These are phyloP conservation scores for Neopestalotiopsis clavispora DNA, from an alignment of 2,329 filamentous ascomycete species.

Conservation along the genomic window DNA sequence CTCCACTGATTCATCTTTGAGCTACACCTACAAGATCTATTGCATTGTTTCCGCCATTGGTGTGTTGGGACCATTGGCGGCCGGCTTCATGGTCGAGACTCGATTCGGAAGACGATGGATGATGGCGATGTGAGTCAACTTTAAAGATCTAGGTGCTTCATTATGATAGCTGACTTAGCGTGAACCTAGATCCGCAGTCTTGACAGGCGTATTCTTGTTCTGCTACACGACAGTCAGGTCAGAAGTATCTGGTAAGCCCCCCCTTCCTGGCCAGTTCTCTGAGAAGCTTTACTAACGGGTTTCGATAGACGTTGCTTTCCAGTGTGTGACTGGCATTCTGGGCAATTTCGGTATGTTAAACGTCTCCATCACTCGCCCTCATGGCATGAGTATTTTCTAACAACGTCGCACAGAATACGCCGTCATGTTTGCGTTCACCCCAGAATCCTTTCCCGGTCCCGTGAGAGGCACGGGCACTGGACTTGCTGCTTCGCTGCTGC, in stretches of 20 bases:
- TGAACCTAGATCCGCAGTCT: constrained; percentile 35
- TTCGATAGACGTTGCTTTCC: constrained; percentile 39
- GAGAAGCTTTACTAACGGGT: background rate
- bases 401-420: constrained; percentile 35
- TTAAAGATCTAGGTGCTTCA: too few relatives aligned
- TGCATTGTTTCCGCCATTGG: constrained; percentile 43
- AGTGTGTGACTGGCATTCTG: constrained; percentile 49
- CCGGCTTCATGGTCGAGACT: constrained; percentile 45
- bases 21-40: constrained; percentile 41
- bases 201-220: constrained; percentile 52
- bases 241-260: constrained; percentile 30
- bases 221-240: constrained; percentile 48
- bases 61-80: constrained; percentile 45
- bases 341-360: constrained; percentile 43
- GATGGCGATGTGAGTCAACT: constrained; percentile 39
- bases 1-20: constrained; percentile 30
- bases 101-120: constrained; percentile 47
- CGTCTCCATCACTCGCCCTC: constrained; percentile 18
- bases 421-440: constrained; percentile 53
- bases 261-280: accelerated
- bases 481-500: constrained; percentile 43
- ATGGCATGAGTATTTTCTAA: constrained; percentile 31
- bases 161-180: too few relatives aligned
- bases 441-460: constrained; percentile 61
- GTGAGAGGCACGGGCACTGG: constrained; percentile 59